These are phyloP conservation scores for Protomyces inundatus DNA, from an alignment of 1,139 yeast genomes.

Conservation along the genomic window DNA sequence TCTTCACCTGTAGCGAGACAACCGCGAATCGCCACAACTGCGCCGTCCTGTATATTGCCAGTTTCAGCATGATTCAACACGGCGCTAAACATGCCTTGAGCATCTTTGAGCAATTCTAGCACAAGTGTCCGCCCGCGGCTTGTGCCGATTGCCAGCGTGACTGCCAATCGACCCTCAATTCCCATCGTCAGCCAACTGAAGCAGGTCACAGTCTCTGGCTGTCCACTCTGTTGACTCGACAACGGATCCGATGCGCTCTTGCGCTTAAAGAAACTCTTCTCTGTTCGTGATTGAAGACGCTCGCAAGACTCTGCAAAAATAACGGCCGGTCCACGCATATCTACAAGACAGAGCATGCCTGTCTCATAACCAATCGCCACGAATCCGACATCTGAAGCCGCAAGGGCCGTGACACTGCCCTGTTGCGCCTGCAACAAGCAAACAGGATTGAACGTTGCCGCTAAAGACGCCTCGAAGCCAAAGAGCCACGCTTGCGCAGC, in stretches of 20 bases:
- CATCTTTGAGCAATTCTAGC: constrained; percentile 63
- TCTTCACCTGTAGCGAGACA: constrained; percentile 8
- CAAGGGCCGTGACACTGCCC: constrained; percentile 7
- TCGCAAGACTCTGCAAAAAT: constrained; percentile 50
- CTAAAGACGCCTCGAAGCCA: neutral
- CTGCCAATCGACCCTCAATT: constrained; percentile 54
- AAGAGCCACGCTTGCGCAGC: constrained; percentile 5
- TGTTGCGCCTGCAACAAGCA: constrained; percentile 8
- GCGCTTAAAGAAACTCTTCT: constrained; percentile 32
- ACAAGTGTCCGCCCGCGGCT: constrained; percentile 66
- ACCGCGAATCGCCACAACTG: neutral
- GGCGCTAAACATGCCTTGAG: constrained; percentile 64
- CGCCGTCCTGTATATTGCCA: neutral
- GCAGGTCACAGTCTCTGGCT: constrained; percentile 8
- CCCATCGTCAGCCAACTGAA: constrained; percentile 7
- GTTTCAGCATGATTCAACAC: neutral
- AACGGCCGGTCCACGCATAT: constrained; percentile 79
- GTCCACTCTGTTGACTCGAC: constrained; percentile 48
- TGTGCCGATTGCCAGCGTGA: constrained; percentile 64
- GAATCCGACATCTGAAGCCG: constrained; percentile 11
- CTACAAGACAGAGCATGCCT: constrained; percentile 71
- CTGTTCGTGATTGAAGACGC: constrained; percentile 20
- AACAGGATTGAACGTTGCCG: constrained; percentile 31
- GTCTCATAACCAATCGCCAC: constrained; percentile 70
- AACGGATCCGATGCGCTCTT: constrained; percentile 67